These are phyloP conservation scores for Macrocystidia cucumis DNA, from an alignment of 1,284 basidiomycete species.

Conservation along the genomic window DNA sequence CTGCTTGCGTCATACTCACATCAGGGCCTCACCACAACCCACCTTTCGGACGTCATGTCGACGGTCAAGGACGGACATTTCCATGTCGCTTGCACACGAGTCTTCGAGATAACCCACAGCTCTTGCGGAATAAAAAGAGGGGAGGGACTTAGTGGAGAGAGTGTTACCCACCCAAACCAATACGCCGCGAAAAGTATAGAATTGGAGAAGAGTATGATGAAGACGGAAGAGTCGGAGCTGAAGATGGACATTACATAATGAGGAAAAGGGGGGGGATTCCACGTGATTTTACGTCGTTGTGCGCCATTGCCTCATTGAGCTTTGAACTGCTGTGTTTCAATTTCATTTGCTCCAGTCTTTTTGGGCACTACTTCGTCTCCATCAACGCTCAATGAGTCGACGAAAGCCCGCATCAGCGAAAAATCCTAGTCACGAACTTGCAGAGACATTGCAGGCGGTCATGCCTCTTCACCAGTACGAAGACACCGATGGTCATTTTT, in stretches of 20 bases:
- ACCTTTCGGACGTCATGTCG: slow-evolving; percentile 84
- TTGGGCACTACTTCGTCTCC: slow-evolving; percentile 5
- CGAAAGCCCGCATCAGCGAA: slow-evolving; percentile 23
- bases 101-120: slow-evolving; percentile 92
- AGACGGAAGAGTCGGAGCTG: neutral
- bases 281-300: neutral
- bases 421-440: slow-evolving; percentile 13
- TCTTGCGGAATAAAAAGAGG: slow-evolving; percentile 76
- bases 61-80: slow-evolving; percentile 82
- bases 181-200: slow-evolving; percentile 68
- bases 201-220: slow-evolving; percentile 30
- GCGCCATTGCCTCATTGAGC: neutral
- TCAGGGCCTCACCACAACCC: slow-evolving; percentile 50
- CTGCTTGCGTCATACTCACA: slow-evolving; percentile 71
- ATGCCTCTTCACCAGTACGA: slow-evolving; percentile 77
- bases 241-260: no score
- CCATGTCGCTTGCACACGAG: slow-evolving; percentile 95
- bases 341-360: neutral
- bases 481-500: slow-evolving; percentile 90
- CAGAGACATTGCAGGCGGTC: slow-evolving; percentile 30
- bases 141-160: slow-evolving; percentile 84
- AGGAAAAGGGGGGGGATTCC: no score
- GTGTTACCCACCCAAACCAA: slow-evolving; percentile 92
- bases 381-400: slow-evolving; percentile 26
- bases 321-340: neutral